A percentile compares a stretch with the other conserved stretches of the same genome.
phyloP scores from a whole-genome alignment of 2,329 filamentous ascomycete genomes.

The Penicillium psychrosexuale region DNA sequence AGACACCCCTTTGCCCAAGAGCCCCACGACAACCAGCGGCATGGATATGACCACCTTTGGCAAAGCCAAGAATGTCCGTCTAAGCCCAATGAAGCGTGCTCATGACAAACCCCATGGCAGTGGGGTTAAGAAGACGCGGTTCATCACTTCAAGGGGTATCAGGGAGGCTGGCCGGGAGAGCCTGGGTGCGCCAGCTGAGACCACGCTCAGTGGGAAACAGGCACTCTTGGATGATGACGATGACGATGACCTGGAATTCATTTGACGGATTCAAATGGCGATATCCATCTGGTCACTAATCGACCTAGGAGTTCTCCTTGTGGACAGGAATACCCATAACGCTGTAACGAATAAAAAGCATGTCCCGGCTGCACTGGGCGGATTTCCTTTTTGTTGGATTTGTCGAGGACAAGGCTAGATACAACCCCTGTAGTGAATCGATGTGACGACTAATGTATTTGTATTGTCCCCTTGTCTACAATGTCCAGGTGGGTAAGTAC shows the following conservation, averaged over 20 bases:
- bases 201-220: slow-evolving; percentile 8
- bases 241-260: slow-evolving; percentile 51
- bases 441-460: slow-evolving; percentile 2
- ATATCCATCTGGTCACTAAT: background rate
- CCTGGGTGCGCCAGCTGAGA: slow-evolving; percentile 53
- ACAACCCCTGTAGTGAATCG: background rate
- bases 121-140: slow-evolving; percentile 66
- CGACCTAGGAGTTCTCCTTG: background rate
- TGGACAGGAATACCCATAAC: background rate
- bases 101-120: slow-evolving; percentile 34
- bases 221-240: slow-evolving; percentile 46
- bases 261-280: slow-evolving; percentile 20
- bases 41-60: slow-evolving; percentile 29
- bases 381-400: slow-evolving; percentile 6
- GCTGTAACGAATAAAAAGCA: slow-evolving; percentile 18
- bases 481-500: too few species aligned
- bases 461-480: background rate
- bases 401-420: background rate
- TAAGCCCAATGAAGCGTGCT: slow-evolving; percentile 42
- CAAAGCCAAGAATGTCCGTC: slow-evolving; percentile 39
- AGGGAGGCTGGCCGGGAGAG: slow-evolving; percentile 73
- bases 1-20: slow-evolving; percentile 11
- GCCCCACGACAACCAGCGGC: slow-evolving; percentile 9
- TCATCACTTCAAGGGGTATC: slow-evolving; percentile 74
- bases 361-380: slow-evolving; percentile 8